Base-by-base conservation (phyloP, 169 alveolate species). In the Eimeria mitis region DNA sequence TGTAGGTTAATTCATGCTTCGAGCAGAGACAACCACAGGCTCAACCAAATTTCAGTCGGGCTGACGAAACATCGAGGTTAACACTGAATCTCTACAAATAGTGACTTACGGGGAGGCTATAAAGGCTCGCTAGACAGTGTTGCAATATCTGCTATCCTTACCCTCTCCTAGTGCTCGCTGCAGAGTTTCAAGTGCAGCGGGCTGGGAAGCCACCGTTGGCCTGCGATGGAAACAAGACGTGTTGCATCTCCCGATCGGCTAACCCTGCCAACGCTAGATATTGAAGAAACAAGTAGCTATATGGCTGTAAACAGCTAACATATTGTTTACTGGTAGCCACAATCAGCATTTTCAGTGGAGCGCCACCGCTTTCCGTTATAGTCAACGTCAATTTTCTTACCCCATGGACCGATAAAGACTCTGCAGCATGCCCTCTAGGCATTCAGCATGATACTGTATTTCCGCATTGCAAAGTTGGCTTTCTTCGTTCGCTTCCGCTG, bases 341-440 rank as follows among this genome's bases (percentile, higher is more conserved):
- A 54, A 16, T 42, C 7, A 73, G 34, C 83, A 4, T 6, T 40
- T 42, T 40, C 56, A 21, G 7, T 16, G 79, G 49, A 73, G 34
- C 83, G 16, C n/a, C 56, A 73, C 5, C 56, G 83, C 52, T 42
- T 8, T 14, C 56, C 83, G 14, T 28, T 25, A 79, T 5, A 23
- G 52, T 28, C 88, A 44, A 0, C 8, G 0, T 5, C 65, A n/a
- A 3, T 2, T 40, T 59, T 44, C 81, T 42, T 63, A 87, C 92
- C 92, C 92, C 83, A 87, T 87, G 28, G 92, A 42, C 44, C 83
- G 92, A 34, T 87, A 87, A 40, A 87, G 79, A 49, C 81, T 63
- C 81, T 87, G 81, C 61, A 87, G 68, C 92, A 87, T 49, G 81
- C 65, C 81, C 31, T 87, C 40, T 13, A 87, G 92, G 92, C 92